A percentile compares a stretch with the other conserved stretches of the same genome.
Evolutionary conservation across 352 stramenopile species (phyloP).

Genomic region (Pythium oligandrum): DNA sequence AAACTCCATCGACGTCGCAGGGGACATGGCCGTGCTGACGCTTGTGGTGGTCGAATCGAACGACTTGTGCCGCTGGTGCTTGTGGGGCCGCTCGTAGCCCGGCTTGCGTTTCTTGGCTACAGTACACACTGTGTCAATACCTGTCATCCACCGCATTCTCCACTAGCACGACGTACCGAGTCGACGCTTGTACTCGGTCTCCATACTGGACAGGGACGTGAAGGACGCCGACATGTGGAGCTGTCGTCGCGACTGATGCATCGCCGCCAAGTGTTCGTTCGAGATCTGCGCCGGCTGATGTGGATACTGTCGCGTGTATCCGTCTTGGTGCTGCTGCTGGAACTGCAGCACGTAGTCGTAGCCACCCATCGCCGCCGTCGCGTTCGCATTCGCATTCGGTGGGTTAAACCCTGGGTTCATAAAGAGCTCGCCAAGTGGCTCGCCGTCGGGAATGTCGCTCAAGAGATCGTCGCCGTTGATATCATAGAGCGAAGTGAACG

Average conservation of each 20-base stretch:
- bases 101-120: slow-evolving; percentile 48
- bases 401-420: not conserved
- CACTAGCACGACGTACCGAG: slow-evolving; percentile 24
- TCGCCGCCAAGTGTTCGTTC: slow-evolving; percentile 11
- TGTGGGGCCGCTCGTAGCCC: slow-evolving; percentile 56
- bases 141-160: not conserved
- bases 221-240: slow-evolving; percentile 70
- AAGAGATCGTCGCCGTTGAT: slow-evolving; percentile 44
- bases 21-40: slow-evolving; percentile 21
- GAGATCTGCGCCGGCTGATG: slow-evolving; percentile 32
- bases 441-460: slow-evolving; percentile 23
- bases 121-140: no score
- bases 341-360: slow-evolving; percentile 61
- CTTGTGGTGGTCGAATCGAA: slow-evolving; percentile 57
- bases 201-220: slow-evolving; percentile 69
- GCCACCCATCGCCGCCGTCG: slow-evolving; percentile 19
- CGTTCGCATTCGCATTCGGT: no score
- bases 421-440: slow-evolving; percentile 14
- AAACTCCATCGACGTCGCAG: slow-evolving; percentile 38
- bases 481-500: slow-evolving; percentile 63
- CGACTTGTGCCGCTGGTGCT: slow-evolving; percentile 53
- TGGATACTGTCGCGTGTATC: slow-evolving; percentile 42
- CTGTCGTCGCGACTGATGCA: slow-evolving; percentile 24
- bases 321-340: slow-evolving; percentile 43
- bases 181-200: slow-evolving; percentile 51